Conservation (phyloP, 1,284 basidiomycete species). For the Hypsizygus ulmarius region DNA sequence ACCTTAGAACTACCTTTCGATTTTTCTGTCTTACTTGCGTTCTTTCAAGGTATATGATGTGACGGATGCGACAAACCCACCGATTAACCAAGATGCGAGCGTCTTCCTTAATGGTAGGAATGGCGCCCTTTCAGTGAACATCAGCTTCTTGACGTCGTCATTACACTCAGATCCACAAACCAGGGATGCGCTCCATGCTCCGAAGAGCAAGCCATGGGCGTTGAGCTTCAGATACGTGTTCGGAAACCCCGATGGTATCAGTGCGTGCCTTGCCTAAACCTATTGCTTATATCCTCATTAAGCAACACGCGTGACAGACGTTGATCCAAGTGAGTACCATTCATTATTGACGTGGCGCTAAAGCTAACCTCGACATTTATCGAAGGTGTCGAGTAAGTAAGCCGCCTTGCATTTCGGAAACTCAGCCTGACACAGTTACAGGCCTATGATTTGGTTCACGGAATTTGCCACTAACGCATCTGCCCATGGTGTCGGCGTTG, state of each 20-base stretch:
- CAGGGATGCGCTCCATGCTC: constrained; percentile 64
- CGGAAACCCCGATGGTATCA: constrained; percentile 30
- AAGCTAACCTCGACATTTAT: too few species aligned
- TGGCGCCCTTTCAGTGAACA: neutral
- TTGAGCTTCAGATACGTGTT: constrained; percentile 49
- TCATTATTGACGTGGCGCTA: too few species aligned
- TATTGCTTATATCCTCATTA: constrained; percentile 10
- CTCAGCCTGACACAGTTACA: constrained; percentile 23
- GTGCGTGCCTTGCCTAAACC: constrained; percentile 1
- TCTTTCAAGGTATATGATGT: constrained; percentile 47
- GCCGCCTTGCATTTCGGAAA: neutral
- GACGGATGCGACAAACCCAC: constrained; percentile 51
- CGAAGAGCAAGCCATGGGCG: constrained; percentile 60
- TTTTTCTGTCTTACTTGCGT: neutral
- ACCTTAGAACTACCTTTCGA: neutral
- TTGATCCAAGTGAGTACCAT: constrained; percentile 37
- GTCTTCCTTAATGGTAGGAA: constrained; percentile 60
- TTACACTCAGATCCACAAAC: constrained; percentile 50
- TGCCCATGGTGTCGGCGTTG: constrained; percentile 44
- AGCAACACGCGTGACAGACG: constrained; percentile 19
- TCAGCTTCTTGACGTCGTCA: neutral
- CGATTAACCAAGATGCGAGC: constrained; percentile 42
- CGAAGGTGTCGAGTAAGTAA: constrained; percentile 48
- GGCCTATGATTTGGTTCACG: constrained; percentile 61
- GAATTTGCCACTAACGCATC: constrained; percentile 64